Base-by-base conservation (phyloP, 2,329 filamentous ascomycete species). In the Elsinoe necatrix region DNA sequence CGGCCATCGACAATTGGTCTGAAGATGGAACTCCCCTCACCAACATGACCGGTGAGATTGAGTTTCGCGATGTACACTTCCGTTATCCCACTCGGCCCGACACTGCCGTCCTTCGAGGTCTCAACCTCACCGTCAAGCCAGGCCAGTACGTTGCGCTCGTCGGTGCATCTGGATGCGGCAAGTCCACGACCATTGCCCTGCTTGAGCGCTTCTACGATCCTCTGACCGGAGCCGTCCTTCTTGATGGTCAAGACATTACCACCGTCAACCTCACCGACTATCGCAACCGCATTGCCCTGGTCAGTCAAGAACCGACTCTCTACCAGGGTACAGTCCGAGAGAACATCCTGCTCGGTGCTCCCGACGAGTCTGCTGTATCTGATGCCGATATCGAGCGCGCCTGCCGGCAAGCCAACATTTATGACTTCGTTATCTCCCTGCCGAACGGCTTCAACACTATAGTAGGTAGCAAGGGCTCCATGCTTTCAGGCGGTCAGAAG, bases 191-290 rank as follows among this genome's bases (percentile, higher is more conserved):
- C 0, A 95, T 97, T 67, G 87, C 89, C 2, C 78, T 97, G 3
- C 76, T 97, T 29, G 92, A 97, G 69, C 86, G 93, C 31, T 97
- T 97, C 75, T 97, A 97, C 68, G 90, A 97, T 64, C 88, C 91
- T 0, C 78, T 93, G 0, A 79, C 82, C 0, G 93, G 93, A 11
- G 84, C 84, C 12, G 78, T 98, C 31, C 88, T 83, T 58, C 78
- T 97, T 16, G 92, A 97, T 65, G 89, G 84, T 57, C 82, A 84
- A 61, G 88, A 95, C 60, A 89, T 97, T 64, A 85, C 83, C 59
- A 78, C 77, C 9, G 77, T 96, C 50, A 92, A 95, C 65, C 77
- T 95, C 66, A 90, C 88, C 71, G 83, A 91, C 56, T 96, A 96
- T 73, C 85, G 93, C 54, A 84, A 80, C 16, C 82, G 85, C 69